phyloP scores from a whole-genome alignment of 2,329 filamentous ascomycete genomes.

The Peltaster fructicola region DNA sequence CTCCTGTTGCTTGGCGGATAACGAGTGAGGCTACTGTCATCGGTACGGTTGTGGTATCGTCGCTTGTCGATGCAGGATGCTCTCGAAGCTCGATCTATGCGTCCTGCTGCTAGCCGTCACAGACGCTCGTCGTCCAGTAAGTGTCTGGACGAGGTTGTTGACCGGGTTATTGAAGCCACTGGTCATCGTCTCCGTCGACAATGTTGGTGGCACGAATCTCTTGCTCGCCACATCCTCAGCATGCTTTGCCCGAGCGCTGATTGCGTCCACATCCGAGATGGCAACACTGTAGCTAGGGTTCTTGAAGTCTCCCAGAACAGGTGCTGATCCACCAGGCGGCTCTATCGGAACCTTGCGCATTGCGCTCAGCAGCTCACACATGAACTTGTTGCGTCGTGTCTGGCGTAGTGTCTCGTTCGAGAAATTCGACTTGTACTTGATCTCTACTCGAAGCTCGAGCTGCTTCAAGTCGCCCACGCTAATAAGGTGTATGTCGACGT shows the following conservation, averaged over 20 bases:
- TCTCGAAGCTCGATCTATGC: too few species aligned
- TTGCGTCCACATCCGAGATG: slow-evolving; percentile 27
- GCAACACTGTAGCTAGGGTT: slow-evolving; percentile 67
- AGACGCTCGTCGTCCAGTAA: too few species aligned
- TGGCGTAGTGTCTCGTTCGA: slow-evolving; percentile 57
- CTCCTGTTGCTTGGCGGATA: too few species aligned
- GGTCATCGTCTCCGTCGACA: too few species aligned
- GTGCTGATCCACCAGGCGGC: slow-evolving; percentile 51
- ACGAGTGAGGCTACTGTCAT: too few species aligned
- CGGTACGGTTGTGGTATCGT: too few species aligned
- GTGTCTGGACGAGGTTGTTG: too few species aligned
- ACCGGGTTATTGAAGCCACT: too few species aligned
- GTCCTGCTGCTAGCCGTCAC: too few species aligned
- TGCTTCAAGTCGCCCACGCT: slow-evolving; percentile 15
- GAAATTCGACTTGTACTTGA: slow-evolving; percentile 26
- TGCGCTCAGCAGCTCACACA: slow-evolving; percentile 72
- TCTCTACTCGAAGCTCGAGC: slow-evolving; percentile 17
- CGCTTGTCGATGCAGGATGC: too few species aligned
- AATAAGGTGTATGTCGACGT: slow-evolving; percentile 17
- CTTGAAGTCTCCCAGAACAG: slow-evolving; percentile 37
- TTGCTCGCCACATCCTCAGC: too few species aligned
- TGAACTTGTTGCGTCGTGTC: slow-evolving; percentile 75
- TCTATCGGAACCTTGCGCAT: slow-evolving; percentile 73
- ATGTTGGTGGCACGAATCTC: too few species aligned
- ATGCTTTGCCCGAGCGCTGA: slow-evolving; percentile 1